These are phyloP conservation scores for Sequoiadendron giganteum DNA, from an alignment of 75 land plant species.

Conservation along the genomic window DNA sequence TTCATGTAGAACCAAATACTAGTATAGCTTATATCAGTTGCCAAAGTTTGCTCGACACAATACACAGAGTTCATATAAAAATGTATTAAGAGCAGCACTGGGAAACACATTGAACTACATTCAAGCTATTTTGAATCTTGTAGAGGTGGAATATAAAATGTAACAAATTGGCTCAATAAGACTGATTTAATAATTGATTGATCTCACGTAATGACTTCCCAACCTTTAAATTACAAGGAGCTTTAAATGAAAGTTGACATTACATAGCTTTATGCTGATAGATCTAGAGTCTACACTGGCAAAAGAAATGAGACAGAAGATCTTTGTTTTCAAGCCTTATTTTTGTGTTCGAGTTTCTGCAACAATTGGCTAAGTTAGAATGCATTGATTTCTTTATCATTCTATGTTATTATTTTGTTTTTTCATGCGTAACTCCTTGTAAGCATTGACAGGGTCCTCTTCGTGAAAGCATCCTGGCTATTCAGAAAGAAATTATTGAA, in stretches of 20 bases:
- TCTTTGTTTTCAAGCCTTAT: neutral
- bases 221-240: neutral
- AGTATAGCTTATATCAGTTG: neutral
- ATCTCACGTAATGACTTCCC: neutral
- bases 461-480: constrained; percentile 40
- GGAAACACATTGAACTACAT: neutral
- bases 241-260: neutral
- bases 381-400: neutral
- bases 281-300: neutral
- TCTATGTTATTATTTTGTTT: neutral
- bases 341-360: neutral
- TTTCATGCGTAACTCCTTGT: neutral
- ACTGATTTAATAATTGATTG: neutral
- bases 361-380: neutral
- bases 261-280: neutral
- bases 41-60: neutral
- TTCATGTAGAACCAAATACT: neutral
- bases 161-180: neutral
- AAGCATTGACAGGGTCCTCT: constrained; percentile 45
- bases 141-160: neutral
- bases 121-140: neutral
- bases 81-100: neutral
- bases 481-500: constrained; percentile 56
- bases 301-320: neutral
- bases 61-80: neutral